Evolutionary conservation across 73 alveolate genomes (phyloP), one percentile per base, ranked within the genome.

Genomic region (Paramecium octaurelia): DNA sequence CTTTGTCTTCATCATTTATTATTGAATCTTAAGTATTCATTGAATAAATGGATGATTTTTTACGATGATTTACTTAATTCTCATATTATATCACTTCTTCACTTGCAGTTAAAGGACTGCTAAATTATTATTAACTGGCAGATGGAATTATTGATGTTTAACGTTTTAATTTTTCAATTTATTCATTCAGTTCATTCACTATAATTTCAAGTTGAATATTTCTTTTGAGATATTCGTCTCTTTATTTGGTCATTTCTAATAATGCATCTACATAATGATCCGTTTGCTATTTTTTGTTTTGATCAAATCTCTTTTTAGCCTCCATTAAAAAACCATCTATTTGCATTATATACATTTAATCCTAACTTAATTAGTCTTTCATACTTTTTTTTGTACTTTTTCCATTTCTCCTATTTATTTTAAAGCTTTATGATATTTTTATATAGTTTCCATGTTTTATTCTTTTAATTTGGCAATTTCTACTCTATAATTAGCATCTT

Each of bases 361-460:
- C 91, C 91, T 80, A 54, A 54, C 9, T 54, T 80, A 10, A 48
- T 43, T 80, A 42, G 8, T 20, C 10, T 8, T 44, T 24, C 20
- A n/a, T 80, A 80, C 91, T 48, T 64, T 80, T 80, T 48, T 23
- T 80, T 80, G 46, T 24, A 43, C 24, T 80, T 80, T 80, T n/a
- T 80, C 91, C 91, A 80, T 80, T 46, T 80, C 91, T 42, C 91
- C 91, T 3, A 80, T 80, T 43, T 80, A 46, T 21, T 80, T 80
- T 46, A 80, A 44, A n/a, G 91, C 91, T 36, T 80, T 80, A 46
- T 80, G 91, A 80, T 80, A 80, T 46, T 46, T 40, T 43, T 21
- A 8, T 80, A 24, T 44, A 24, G 57, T 80, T 24, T 80, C 91
- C 6, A 23, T 12, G 16, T 31, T n/a, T 48, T 80, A 80, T 42